A percentile compares a stretch with the other conserved stretches of the same genome.
Evolutionary conservation across 352 stramenopile genomes (phyloP).

Genomic region (Saprolegnia parasitica): DNA sequence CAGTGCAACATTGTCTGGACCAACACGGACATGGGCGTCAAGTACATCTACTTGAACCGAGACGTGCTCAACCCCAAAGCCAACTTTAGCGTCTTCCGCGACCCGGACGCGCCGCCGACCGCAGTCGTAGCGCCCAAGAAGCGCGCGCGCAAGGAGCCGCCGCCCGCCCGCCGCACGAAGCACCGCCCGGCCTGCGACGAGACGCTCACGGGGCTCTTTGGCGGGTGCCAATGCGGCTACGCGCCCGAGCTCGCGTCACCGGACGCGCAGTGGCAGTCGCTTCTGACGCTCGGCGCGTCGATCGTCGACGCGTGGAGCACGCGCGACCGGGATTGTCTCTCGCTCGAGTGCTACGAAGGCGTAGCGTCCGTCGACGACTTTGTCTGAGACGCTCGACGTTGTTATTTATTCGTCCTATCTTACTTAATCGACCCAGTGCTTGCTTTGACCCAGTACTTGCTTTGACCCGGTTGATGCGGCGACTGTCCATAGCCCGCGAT

Average conservation of each 20-base stretch:
- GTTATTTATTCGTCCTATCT: background rate
- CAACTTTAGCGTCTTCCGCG: background rate
- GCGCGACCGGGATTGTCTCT: background rate
- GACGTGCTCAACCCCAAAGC: background rate
- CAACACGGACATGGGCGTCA: conserved; percentile 18
- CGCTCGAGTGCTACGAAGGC: conserved; percentile 1
- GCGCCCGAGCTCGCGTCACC: background rate
- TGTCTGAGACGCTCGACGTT: background rate
- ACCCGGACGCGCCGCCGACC: background rate
- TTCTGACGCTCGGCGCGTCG: background rate
- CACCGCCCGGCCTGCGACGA: background rate
- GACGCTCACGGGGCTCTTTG: background rate
- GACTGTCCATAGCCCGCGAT: too few relatives aligned
- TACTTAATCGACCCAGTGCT: too few relatives aligned
- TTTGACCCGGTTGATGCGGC: too few relatives aligned
- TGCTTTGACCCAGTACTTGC: too few relatives aligned
- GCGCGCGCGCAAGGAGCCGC: too few relatives aligned
- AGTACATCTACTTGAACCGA: background rate
- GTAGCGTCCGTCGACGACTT: background rate
- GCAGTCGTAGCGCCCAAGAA: background rate
- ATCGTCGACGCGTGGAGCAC: background rate
- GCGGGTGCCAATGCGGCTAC: background rate
- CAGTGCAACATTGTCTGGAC: conserved; percentile 20
- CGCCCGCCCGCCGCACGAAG: too few relatives aligned
- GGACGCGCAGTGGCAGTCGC: background rate